Percentiles rank a stretch among this genome's conserved stretches.
Evolutionary conservation across 2,329 filamentous ascomycete species (phyloP).

Genomic region (Scedosporium minutisporum): DNA sequence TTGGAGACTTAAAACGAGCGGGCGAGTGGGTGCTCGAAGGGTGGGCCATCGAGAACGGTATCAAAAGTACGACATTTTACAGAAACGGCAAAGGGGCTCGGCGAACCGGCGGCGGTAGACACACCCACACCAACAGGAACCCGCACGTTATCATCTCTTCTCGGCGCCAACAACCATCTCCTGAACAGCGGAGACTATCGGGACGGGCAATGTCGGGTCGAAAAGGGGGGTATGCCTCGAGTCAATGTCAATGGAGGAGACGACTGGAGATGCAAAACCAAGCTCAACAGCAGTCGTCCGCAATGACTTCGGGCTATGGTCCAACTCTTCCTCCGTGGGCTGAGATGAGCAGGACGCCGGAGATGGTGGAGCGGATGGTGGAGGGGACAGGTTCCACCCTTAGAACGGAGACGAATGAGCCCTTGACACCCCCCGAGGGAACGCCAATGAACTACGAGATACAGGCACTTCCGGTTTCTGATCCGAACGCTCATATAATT

Average conservation of each 20-base stretch:
- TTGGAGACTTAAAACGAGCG: slow-evolving; percentile 39
- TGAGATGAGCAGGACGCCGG: neutral
- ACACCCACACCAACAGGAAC: neutral
- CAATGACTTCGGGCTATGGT: neutral
- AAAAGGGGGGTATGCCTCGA: neutral
- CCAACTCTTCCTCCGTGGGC: neutral
- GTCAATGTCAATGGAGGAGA: neutral
- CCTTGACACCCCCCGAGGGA: neutral
- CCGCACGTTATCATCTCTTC: neutral
- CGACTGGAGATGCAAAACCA: neutral
- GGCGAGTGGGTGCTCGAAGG: slow-evolving; percentile 69
- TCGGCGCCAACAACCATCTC: neutral
- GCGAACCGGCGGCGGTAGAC: neutral
- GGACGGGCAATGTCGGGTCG: neutral
- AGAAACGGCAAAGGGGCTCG: slow-evolving; percentile 39
- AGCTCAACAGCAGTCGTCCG: neutral
- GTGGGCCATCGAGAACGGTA: slow-evolving; percentile 59
- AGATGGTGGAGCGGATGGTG: neutral
- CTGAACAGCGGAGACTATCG: neutral
- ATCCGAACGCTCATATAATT: neutral
- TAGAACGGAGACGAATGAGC: neutral
- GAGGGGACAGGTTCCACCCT: neutral
- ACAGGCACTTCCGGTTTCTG: neutral
- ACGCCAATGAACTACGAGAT: neutral
- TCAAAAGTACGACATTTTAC: slow-evolving; percentile 79